Evolutionary conservation across 495 filamentous ascomycete species (phyloP), one percentile per base, ranked within the genome.

Genomic region (Xylaria telfairii): DNA sequence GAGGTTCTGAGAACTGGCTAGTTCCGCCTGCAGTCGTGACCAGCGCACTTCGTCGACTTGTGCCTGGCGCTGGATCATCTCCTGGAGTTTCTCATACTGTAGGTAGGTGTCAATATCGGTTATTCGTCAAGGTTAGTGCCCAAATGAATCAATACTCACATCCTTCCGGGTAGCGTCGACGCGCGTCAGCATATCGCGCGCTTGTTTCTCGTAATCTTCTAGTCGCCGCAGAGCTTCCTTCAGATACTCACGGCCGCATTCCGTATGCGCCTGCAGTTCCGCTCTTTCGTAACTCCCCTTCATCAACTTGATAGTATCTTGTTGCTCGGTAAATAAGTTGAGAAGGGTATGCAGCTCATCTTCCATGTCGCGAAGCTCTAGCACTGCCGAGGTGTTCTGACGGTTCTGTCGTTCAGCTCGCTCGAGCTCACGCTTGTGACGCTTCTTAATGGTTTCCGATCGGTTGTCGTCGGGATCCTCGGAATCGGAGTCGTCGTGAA

Each of bases 31-130:
- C 69, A 89, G 80, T 1, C 90, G 83, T 2, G 90, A 89, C 77
- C 89, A 85, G 47, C 89, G 88, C 8, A 89, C 87, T 69, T 92
- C 90, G 73, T 91, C 88, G 1, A 91, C 88, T 70, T 91, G 90
- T 1, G 89, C 89, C 69, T 92, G 90, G 37, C 90, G 89, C 67
- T 91, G 89, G 59, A 89, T 89, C 78, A 92, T 87, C 75, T 91
- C 88, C 10, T 91, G 84, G 13, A 91, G 83, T 44, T 90, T 90
- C 70, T 90, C 88, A 65, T 89, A 90, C 85, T 90, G 67, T 15
- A 24, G 21, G 42, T 24, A 6, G 21, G 13, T 0, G 42, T 70
- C 34, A 70, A 17, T 12, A 24, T 21, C 41, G 3, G 47, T 32
- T 7, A 4, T 34, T 21, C 21, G 13, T 34, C 10, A 57, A 57